phyloP scores from a whole-genome alignment of 208 protist genomes.

The Leishmania major region DNA sequence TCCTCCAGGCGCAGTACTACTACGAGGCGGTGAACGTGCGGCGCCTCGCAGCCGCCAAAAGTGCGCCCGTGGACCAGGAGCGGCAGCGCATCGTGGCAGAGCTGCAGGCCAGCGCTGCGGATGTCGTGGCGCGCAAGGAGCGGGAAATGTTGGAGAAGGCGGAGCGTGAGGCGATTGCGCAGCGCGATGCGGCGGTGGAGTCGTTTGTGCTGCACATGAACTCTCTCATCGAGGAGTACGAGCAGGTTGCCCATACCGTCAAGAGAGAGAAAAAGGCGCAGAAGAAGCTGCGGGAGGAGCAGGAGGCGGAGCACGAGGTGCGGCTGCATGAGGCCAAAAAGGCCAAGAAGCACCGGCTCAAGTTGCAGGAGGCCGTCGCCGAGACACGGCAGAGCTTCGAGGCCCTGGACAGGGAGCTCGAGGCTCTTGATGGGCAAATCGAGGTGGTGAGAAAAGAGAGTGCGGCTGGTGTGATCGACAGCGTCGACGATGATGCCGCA shows the following conservation, averaged over 20 bases:
- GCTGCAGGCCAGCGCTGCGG: slow-evolving; percentile 35
- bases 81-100: slow-evolving; percentile 30
- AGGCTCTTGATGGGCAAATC: slow-evolving; percentile 32
- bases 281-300: slow-evolving; percentile 68
- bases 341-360: slow-evolving; percentile 80
- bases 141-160: slow-evolving; percentile 42
- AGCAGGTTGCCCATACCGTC: slow-evolving; percentile 40
- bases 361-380: slow-evolving; percentile 55
- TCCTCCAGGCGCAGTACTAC: slow-evolving; percentile 59
- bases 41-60: slow-evolving; percentile 40
- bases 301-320: slow-evolving; percentile 53
- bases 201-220: slow-evolving; percentile 82
- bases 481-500: background rate
- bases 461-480: background rate
- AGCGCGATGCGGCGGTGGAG: slow-evolving; percentile 58
- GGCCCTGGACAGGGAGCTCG: slow-evolving; percentile 35
- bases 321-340: slow-evolving; percentile 78
- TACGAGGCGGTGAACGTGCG: slow-evolving; percentile 48
- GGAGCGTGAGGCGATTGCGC: slow-evolving; percentile 32
- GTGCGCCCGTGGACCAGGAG: slow-evolving; percentile 37
- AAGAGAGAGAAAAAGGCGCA: slow-evolving; percentile 82
- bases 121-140: slow-evolving; percentile 50
- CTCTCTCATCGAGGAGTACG: slow-evolving; percentile 83
- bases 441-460: slow-evolving; percentile 11
- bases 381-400: slow-evolving; percentile 31